Evolutionary conservation across 306 rosid genomes (phyloP).

Genomic region (Quercus mongolica): DNA sequence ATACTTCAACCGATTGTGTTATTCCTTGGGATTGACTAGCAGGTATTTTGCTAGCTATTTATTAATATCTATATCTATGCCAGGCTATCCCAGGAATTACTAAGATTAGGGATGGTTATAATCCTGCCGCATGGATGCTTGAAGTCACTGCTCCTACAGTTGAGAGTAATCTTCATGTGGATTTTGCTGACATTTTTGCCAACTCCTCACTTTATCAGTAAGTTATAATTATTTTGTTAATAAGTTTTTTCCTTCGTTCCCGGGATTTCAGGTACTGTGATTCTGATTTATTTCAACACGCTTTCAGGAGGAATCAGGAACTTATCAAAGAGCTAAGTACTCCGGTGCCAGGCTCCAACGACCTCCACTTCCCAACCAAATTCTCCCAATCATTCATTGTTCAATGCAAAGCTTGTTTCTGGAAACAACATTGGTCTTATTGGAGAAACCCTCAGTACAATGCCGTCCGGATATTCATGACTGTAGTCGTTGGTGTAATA

Average conservation of each 20-base stretch:
- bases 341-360: constrained; percentile 50
- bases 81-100: constrained; percentile 71
- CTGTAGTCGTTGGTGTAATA: constrained; percentile 35
- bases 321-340: constrained; percentile 53
- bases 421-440: constrained; percentile 80
- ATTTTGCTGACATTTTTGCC: constrained; percentile 57
- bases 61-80: not conserved
- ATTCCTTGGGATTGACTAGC: not conserved
- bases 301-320: constrained; percentile 54
- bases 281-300: not conserved
- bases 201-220: constrained; percentile 57
- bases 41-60: not conserved
- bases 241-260: not conserved
- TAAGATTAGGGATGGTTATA: constrained; percentile 59
- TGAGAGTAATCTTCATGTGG: constrained; percentile 52
- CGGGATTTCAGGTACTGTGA: not conserved
- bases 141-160: constrained; percentile 48
- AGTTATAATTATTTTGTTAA: not conserved
- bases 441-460: constrained; percentile 69
- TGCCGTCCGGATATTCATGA: constrained; percentile 44
- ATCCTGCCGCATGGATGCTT: constrained; percentile 93
- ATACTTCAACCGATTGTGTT: too few species aligned
- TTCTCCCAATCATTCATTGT: constrained; percentile 50
- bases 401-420: constrained; percentile 76
- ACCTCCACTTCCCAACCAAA: constrained; percentile 62